Evolutionary conservation across 2,329 filamentous ascomycete genomes (phyloP).

Genomic region (Sporothrix globosa): DNA sequence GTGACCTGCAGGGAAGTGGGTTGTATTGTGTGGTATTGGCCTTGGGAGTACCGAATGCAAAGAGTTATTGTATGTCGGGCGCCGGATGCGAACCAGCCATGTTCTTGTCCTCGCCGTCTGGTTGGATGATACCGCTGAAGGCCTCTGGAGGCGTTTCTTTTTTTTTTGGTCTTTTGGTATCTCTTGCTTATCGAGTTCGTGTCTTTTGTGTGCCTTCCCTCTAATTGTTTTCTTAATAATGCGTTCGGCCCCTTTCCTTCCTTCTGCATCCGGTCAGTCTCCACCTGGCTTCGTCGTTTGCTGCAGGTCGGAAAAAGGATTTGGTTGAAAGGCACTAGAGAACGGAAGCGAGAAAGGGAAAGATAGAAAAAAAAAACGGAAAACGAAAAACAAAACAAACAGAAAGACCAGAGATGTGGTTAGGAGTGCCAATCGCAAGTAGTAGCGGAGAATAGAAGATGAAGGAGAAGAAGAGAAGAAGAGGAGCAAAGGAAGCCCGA

Average conservation of each 20-base stretch:
- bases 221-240: background rate
- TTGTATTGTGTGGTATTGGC: background rate
- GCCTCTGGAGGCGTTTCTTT: background rate
- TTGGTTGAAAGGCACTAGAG: background rate
- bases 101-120: background rate
- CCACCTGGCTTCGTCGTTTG: conserved; percentile 19
- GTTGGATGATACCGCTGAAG: background rate
- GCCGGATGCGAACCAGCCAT: background rate
- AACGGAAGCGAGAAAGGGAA: too few relatives aligned
- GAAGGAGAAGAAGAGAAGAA: too few relatives aligned
- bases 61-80: background rate
- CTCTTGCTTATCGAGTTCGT: too few relatives aligned
- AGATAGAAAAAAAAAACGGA: too few relatives aligned
- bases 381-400: too few relatives aligned
- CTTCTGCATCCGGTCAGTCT: background rate
- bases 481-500: too few relatives aligned
- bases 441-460: too few relatives aligned
- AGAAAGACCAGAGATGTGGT: background rate
- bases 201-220: background rate
- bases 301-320: background rate
- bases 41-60: too few relatives aligned
- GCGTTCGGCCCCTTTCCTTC: background rate
- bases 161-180: background rate
- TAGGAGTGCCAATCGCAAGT: too few relatives aligned
- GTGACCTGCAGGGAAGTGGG: background rate